Conservation (phyloP, 2,329 filamentous ascomycete species). For the Trichoderma harzianum region DNA sequence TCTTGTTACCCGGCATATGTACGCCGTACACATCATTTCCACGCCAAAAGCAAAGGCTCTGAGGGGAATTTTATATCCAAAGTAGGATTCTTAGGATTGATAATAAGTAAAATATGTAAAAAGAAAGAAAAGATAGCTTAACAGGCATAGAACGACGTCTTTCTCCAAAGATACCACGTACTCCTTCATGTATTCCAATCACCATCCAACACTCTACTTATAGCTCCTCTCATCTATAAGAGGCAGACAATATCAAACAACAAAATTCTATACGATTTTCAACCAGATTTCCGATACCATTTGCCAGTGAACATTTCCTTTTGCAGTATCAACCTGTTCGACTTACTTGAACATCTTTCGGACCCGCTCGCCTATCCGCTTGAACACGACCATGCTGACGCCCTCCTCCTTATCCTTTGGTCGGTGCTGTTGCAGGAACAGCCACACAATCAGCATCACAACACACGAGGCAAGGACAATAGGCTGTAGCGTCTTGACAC, state of each 20-base stretch:
- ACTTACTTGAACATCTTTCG: not conserved
- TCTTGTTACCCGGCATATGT: not conserved
- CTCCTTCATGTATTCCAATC: not conserved
- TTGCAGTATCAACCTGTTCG: too few relatives aligned
- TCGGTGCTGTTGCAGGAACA: constrained; percentile 3
- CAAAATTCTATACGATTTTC: not conserved
- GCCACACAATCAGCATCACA: constrained; percentile 1
- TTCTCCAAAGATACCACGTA: not conserved
- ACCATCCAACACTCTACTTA: not conserved
- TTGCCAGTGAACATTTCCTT: not conserved
- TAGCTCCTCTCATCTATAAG: not conserved
- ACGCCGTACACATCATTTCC: not conserved
- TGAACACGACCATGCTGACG: not conserved
- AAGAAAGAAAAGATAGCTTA: not conserved
- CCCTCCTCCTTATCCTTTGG: constrained; percentile 7
- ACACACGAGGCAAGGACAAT: constrained; percentile 1
- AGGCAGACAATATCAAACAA: not conserved
- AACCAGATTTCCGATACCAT: not conserved
- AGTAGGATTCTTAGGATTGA: not conserved
- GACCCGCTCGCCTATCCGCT: not conserved
- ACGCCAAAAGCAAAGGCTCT: not conserved
- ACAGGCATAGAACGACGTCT: not conserved
- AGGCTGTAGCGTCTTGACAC: constrained; percentile 48
- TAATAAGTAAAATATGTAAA: not conserved
- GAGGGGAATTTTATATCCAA: not conserved